phyloP scores from a whole-genome alignment of 176 grass and related monocot genomes.

The Carex kokanica region DNA sequence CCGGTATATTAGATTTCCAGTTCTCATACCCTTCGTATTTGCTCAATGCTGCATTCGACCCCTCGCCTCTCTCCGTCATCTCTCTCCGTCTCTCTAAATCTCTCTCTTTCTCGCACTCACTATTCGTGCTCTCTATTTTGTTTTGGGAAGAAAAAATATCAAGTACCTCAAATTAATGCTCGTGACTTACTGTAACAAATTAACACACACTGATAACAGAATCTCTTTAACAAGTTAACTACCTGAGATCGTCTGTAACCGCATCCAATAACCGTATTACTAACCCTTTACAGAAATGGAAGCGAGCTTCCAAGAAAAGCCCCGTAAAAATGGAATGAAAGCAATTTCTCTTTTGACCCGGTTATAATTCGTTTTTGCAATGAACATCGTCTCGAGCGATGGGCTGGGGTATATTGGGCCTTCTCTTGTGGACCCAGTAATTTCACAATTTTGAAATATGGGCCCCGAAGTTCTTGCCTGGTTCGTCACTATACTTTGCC shows the following conservation, averaged over 20 bases:
- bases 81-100: not conserved
- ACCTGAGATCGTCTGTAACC: too few relatives aligned
- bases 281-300: too few relatives aligned
- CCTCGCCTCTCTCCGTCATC: constrained; percentile 48
- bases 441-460: not conserved
- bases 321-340: not conserved
- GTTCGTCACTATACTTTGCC: not conserved
- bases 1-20: constrained; percentile 84
- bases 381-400: not conserved
- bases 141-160: not conserved
- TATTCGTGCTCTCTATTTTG: constrained; percentile 2
- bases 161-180: too few relatives aligned
- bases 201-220: too few relatives aligned
- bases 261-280: too few relatives aligned
- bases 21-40: constrained; percentile 61
- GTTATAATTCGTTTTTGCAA: not conserved
- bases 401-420: not conserved
- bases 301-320: not conserved
- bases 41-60: constrained; percentile 33
- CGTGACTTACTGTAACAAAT: too few relatives aligned
- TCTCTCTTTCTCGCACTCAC: not conserved
- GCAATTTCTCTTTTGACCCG: not conserved
- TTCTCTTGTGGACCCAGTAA: not conserved
- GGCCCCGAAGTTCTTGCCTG: not conserved
- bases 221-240: too few relatives aligned